Percentiles rank a stretch among this genome's conserved stretches.
Evolutionary conservation across 805 yeast genomes (phyloP).

Genomic region (Kluyveromyces nonfermentans): DNA sequence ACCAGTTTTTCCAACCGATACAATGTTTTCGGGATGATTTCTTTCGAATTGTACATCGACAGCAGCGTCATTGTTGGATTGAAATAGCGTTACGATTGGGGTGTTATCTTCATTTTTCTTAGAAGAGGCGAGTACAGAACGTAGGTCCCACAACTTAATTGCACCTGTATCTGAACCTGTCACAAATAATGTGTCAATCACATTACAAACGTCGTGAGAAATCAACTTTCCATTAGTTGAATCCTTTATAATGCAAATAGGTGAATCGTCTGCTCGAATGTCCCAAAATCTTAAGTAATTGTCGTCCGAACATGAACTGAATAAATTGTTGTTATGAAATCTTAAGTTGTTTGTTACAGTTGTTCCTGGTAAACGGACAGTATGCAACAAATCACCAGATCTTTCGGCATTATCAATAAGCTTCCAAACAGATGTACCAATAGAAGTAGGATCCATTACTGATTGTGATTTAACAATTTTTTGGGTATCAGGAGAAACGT

Average conservation of each 20-base stretch:
- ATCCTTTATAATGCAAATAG: slow-evolving; percentile 18
- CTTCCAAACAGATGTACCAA: slow-evolving; percentile 21
- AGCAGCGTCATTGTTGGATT: slow-evolving; percentile 27
- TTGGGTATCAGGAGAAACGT: slow-evolving; percentile 18
- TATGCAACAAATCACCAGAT: slow-evolving; percentile 23
- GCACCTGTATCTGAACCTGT: slow-evolving; percentile 27
- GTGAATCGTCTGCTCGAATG: slow-evolving; percentile 21
- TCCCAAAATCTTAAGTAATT: slow-evolving; percentile 27
- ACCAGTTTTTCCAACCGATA: slow-evolving; percentile 27
- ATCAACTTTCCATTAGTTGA: slow-evolving; percentile 23
- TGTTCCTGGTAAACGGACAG: slow-evolving; percentile 23
- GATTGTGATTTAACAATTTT: slow-evolving; percentile 26
- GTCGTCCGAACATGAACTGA: slow-evolving; percentile 27
- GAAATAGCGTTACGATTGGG: slow-evolving; percentile 17
- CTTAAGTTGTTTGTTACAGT: slow-evolving; percentile 24
- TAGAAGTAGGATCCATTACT: neutral
- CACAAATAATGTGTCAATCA: slow-evolving; percentile 21
- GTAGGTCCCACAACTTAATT: slow-evolving; percentile 28
- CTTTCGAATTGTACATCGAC: slow-evolving; percentile 25
- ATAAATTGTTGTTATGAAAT: slow-evolving; percentile 25
- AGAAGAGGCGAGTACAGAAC: slow-evolving; percentile 22
- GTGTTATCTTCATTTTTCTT: slow-evolving; percentile 18
- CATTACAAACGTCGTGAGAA: slow-evolving; percentile 23
- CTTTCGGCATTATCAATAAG: slow-evolving; percentile 25
- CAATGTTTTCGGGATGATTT: slow-evolving; percentile 23